phyloP scores from a whole-genome alignment of 2,329 filamentous ascomycete species.

The Kalmusia sp. region DNA sequence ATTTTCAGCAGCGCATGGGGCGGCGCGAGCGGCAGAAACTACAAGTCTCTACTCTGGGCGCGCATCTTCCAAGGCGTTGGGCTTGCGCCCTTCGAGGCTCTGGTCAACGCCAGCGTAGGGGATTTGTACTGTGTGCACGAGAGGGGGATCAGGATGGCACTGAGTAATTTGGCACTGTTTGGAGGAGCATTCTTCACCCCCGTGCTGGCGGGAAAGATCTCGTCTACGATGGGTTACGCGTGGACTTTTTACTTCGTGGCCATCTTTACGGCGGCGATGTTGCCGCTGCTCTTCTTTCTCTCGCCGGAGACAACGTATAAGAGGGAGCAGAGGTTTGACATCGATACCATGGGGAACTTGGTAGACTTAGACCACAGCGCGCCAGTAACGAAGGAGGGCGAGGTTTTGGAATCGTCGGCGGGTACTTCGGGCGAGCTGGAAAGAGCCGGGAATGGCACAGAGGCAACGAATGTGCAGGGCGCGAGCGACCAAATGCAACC shows the following conservation, averaged over 20 bases:
- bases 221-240: constrained; percentile 75
- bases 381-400: constrained; percentile 7
- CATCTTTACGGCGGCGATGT: constrained; percentile 76
- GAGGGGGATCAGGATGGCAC: constrained; percentile 85
- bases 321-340: constrained; percentile 72
- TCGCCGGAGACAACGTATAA: constrained; percentile 85
- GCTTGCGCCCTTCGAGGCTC: constrained; percentile 85
- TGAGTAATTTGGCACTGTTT: constrained; percentile 74
- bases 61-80: constrained; percentile 86
- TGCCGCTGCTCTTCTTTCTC: constrained; percentile 77
- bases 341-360: constrained; percentile 63
- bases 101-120: constrained; percentile 87
- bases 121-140: constrained; percentile 91
- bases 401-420: neutral
- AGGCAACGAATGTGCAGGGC: neutral
- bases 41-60: constrained; percentile 76
- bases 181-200: constrained; percentile 80
- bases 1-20: constrained; percentile 80
- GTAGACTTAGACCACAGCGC: constrained; percentile 17
- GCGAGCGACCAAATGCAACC: neutral
- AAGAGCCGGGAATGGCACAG: constrained; percentile 6
- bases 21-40: constrained; percentile 70
- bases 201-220: constrained; percentile 89
- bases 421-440: constrained; percentile 8
- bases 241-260: constrained; percentile 91